Evolutionary conservation across 306 rosid genomes (phyloP), one percentile per base, ranked within the genome.

Genomic region (Geum urbanum): DNA sequence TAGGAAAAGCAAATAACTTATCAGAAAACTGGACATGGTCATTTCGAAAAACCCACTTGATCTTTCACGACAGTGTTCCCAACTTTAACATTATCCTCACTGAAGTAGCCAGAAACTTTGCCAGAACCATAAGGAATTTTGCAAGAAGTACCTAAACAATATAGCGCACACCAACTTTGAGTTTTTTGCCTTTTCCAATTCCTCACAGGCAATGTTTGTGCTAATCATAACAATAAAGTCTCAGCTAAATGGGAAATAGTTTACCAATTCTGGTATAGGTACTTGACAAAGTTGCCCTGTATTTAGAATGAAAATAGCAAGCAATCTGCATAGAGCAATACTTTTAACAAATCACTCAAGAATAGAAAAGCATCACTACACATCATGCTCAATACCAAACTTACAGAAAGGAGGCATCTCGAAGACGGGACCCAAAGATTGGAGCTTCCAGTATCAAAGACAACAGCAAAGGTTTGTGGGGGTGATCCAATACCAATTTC

Each of bases 391-490:
- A 41, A 9, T 20, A 19, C 46, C 44, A 45, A 16, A 74, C 87
- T 82, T 84, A 89, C 96, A 65, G 96, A 87, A 41, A 89, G 78
- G 41, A 80, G 48, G 80, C 92, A 89, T 80, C 76, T 85, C 16
- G 92, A 83, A 66, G 96, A 89, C 7, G 92, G 96, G 59, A 89
- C 89, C 96, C 96, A 89, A 39, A 89, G 85, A 73, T 87, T 87
- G 39, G 92, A 82, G 78, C 91, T 87, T 2, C 92, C 96, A 22
- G 96, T 89, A 60, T 89, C 96, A 76, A 89, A 89, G 46, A 89
- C 88, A 71, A 89, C 92, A 70, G 69, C 62, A 73, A 90, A 84
- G 64, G 54, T 69, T 59, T 87, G 92, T 46, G 85, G 84, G 50
- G 96, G 96, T 9, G 96, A 72, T 52, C 96, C 96, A 66, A 90